phyloP scores from a whole-genome alignment of 2,329 filamentous ascomycete genomes.

The Metarhizium anisopliae region DNA sequence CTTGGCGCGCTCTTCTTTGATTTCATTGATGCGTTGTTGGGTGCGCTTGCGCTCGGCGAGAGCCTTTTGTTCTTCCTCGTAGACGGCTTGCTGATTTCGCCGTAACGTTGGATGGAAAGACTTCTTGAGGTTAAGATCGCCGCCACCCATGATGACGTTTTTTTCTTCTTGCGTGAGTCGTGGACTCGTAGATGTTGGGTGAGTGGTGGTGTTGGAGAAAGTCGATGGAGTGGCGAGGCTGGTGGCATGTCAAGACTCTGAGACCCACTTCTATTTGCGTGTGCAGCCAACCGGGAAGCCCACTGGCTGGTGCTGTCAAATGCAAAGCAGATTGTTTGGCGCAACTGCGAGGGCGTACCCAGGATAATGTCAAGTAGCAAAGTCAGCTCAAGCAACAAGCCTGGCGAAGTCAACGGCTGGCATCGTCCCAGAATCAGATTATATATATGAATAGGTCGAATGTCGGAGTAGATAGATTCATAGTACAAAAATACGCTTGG shows the following conservation, averaged over 20 bases:
- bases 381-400: no score
- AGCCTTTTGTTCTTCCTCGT: slow-evolving; percentile 85
- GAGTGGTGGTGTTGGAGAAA: background rate
- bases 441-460: no score
- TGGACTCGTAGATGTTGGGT: background rate
- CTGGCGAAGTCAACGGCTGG: no score
- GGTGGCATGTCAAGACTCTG: background rate
- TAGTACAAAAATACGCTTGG: background rate
- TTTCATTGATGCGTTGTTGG: slow-evolving; percentile 83
- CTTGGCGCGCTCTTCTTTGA: slow-evolving; percentile 85
- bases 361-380: no score
- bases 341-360: no score
- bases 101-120: slow-evolving; percentile 89
- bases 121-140: slow-evolving; percentile 91
- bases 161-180: slow-evolving; percentile 2
- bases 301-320: no score
- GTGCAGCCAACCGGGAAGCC: no score
- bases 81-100: slow-evolving; percentile 85
- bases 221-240: background rate
- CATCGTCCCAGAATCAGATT: no score
- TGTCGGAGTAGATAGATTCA: no score
- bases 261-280: slow-evolving; percentile 1
- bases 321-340: no score
- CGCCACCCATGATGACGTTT: slow-evolving; percentile 67
- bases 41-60: slow-evolving; percentile 92